phyloP scores from a whole-genome alignment of 805 yeast species.

The Wickerhamomyces pijperi region DNA sequence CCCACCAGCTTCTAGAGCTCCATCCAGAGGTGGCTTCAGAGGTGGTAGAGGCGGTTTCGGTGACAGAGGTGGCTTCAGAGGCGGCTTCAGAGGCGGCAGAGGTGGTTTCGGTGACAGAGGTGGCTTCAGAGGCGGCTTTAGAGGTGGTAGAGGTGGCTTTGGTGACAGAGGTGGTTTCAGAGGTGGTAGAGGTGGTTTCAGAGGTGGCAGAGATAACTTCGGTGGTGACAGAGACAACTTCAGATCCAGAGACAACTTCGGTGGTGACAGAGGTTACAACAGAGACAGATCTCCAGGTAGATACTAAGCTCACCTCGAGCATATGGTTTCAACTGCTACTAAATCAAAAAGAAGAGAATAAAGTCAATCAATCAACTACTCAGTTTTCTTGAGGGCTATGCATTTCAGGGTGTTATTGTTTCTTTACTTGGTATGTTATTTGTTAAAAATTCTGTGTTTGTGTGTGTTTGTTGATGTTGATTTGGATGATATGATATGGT shows the following conservation, averaged over 20 bases:
- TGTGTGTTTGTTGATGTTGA: too few species aligned
- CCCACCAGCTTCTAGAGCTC: constrained; percentile 38
- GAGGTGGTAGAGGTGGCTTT: constrained; percentile 30
- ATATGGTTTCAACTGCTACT: not conserved
- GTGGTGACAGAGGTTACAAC: constrained; percentile 31
- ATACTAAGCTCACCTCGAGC: constrained; percentile 27
- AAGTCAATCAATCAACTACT: not conserved
- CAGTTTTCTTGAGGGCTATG: not conserved
- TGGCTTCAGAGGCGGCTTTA: constrained; percentile 25
- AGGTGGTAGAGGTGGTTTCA: constrained; percentile 35
- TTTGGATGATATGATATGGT: not conserved
- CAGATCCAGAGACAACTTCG: constrained; percentile 13
- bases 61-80: constrained; percentile 36
- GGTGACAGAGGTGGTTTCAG: constrained; percentile 32
- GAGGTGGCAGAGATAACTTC: constrained; percentile 20
- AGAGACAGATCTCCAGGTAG: constrained; percentile 74
- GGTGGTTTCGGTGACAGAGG: constrained; percentile 24
- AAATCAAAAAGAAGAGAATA: too few species aligned
- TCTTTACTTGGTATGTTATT: not conserved
- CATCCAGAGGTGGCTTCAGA: constrained; percentile 27
- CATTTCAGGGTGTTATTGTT: not conserved
- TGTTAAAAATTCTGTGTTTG: not conserved
- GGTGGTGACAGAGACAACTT: constrained; percentile 29
- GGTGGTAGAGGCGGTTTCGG: constrained; percentile 30
- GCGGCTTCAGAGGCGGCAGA: constrained; percentile 28